These are phyloP conservation scores for Pyronema omphalodes DNA, from an alignment of 495 filamentous ascomycete species.

Conservation along the genomic window DNA sequence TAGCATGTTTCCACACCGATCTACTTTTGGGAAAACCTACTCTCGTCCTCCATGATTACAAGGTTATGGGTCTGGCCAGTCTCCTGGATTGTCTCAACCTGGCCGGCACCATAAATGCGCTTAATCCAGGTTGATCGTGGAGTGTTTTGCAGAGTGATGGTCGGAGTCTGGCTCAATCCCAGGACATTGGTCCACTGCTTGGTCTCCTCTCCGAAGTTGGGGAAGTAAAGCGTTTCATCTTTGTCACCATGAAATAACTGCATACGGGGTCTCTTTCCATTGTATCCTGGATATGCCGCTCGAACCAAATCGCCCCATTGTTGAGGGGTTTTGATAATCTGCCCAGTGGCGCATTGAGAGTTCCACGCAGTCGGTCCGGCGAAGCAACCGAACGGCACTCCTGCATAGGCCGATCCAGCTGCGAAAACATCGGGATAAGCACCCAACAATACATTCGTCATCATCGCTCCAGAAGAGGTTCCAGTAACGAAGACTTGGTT, in stretches of 20 bases:
- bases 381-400: conserved; percentile 34
- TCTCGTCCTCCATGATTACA: conserved; percentile 4
- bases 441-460: conserved; percentile 35
- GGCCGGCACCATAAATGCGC: conserved; percentile 31
- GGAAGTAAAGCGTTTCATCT: conserved; percentile 32
- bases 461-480: conserved; percentile 38
- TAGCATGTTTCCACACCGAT: too few relatives aligned
- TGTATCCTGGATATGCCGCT: conserved; percentile 34
- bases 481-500: conserved; percentile 33
- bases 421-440: conserved; percentile 36
- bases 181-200: conserved; percentile 36
- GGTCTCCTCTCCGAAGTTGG: conserved; percentile 33
- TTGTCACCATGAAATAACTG: conserved; percentile 36
- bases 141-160: conserved; percentile 26
- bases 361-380: conserved; percentile 32
- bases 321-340: conserved; percentile 29
- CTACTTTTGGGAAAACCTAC: neutral
- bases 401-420: conserved; percentile 33
- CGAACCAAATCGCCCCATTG: conserved; percentile 33
- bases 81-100: conserved; percentile 12
- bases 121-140: conserved; percentile 35
- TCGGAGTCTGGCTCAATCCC: conserved; percentile 25
- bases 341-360: conserved; percentile 30
- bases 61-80: conserved; percentile 12
- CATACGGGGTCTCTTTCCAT: conserved; percentile 29